Percentiles rank a stretch among this genome's conserved stretches.
These are phyloP conservation scores for Trichomonas vaginalis DNA, from an alignment of 208 protist species.

Conservation along the genomic window DNA sequence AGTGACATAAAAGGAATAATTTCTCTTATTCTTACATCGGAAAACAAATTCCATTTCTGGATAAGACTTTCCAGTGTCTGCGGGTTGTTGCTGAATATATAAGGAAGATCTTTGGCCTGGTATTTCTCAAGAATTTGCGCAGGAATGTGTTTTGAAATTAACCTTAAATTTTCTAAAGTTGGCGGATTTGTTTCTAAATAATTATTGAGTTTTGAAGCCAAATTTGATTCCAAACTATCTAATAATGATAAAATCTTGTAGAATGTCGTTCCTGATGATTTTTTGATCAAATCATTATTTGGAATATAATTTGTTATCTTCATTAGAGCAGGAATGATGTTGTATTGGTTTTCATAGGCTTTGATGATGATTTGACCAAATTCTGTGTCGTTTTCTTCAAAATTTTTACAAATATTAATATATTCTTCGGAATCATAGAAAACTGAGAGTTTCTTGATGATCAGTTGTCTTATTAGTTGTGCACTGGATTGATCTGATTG, in stretches of 20 bases:
- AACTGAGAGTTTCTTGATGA: background rate
- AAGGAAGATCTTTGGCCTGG: background rate
- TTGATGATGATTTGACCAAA: background rate
- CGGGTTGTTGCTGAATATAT: background rate
- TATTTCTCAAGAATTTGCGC: background rate
- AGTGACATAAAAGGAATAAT: background rate
- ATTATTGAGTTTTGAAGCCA: background rate
- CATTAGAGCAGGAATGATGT: background rate
- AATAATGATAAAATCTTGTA: background rate
- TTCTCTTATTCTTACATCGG: background rate
- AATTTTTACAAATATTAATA: background rate
- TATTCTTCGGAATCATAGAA: background rate
- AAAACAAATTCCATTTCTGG: background rate
- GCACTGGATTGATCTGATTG: background rate
- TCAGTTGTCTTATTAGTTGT: background rate
- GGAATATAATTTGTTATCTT: background rate
- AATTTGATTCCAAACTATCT: background rate
- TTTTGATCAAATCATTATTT: background rate
- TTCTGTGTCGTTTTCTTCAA: background rate
- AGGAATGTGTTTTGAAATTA: background rate
- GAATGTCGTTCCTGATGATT: background rate
- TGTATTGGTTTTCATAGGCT: background rate
- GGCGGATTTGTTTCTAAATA: background rate
- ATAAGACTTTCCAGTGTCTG: background rate
- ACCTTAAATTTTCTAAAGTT: background rate